Evolutionary conservation across 2,329 filamentous ascomycete genomes (phyloP), one percentile per base, ranked within the genome.

Genomic region (Sordariomycetes sp.): DNA sequence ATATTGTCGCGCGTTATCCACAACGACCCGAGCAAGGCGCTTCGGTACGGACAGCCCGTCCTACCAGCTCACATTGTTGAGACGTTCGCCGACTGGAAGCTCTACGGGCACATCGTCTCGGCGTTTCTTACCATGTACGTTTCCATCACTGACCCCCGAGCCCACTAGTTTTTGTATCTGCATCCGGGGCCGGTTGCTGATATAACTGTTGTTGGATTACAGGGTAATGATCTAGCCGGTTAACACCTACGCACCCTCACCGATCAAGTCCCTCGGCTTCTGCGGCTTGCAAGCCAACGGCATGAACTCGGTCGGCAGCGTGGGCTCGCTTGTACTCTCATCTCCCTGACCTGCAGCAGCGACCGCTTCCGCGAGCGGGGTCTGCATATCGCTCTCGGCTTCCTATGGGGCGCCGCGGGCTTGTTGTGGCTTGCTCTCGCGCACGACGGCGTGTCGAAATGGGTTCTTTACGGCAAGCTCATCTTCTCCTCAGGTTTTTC

Each of bases 161-260:
- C 6, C 20, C 20, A 5, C 12, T 12, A 12, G 2, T 20, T 24
- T 5, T 5, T 10, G 3, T 13, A 24, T 3, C 15, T 32, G 15
- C n/a, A n/a, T 45, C 39, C 39, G 8, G n/a, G 8, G 15, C 8
- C 7, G 13, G 15, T 50, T 24, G 10, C 45, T 50, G 22, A 50
- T 8, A 22, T 24, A 22, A n/a, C n/a, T n/a, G n/a, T n/a, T n/a
- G n/a, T n/a, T n/a, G 45, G 22, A 12, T 20, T 2, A 24, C 45
- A 50, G 45, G 66, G 58, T 66, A 13, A 67, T 67, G 66, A 66
- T 67, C 15, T 51, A 65, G 1, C 66, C 65, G 0, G 64, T 67
- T 61, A 67, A 67, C 32, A 66, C 65, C 0, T 67, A 67, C 22
- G 65, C 63, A 0, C 65, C 66, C 0, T 67, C 66, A 1, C 66